phyloP scores from a whole-genome alignment of 208 protist genomes.

The Angomonas ambiguus region DNA sequence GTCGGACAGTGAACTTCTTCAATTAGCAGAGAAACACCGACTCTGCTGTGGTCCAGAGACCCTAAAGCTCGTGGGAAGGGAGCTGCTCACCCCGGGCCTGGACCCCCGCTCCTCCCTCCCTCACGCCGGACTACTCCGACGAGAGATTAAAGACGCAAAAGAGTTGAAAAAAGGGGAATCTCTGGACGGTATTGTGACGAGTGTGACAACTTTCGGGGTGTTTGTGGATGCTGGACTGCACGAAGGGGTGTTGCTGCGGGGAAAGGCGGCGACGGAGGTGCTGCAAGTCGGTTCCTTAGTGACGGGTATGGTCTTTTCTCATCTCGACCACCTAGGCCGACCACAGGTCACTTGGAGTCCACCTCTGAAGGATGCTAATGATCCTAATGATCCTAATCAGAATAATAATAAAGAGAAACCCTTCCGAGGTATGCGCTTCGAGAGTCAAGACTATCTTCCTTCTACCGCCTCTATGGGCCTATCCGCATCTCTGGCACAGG shows the following conservation, averaged over 20 bases:
- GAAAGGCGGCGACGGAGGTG: constrained; percentile 31
- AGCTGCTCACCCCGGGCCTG: constrained; percentile 57
- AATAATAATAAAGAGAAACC: constrained; percentile 1
- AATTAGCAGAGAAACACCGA: constrained; percentile 12
- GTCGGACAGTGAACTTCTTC: neutral
- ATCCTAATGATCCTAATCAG: too few relatives aligned
- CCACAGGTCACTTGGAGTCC: constrained; percentile 24
- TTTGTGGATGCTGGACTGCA: constrained; percentile 86
- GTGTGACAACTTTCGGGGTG: constrained; percentile 76
- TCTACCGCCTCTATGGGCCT: neutral
- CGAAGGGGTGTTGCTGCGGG: constrained; percentile 62
- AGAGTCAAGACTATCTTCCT: constrained; percentile 35
- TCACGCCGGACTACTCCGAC: constrained; percentile 67
- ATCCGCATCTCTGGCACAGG: neutral
- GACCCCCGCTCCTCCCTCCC: constrained; percentile 69
- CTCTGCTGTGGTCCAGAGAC: constrained; percentile 58
- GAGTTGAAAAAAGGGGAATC: constrained; percentile 46
- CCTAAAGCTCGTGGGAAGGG: constrained; percentile 45
- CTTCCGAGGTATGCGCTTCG: constrained; percentile 24
- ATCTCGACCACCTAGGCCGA: constrained; percentile 52
- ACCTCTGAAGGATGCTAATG: too few relatives aligned
- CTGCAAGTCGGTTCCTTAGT: constrained; percentile 56
- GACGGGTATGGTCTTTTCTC: constrained; percentile 28
- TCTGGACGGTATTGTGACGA: constrained; percentile 59
- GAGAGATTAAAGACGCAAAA: constrained; percentile 24